A percentile compares a stretch with the other conserved stretches of the same genome.
These are phyloP conservation scores for Cercospora berteroae DNA, from an alignment of 2,329 filamentous ascomycete species.

Conservation along the genomic window DNA sequence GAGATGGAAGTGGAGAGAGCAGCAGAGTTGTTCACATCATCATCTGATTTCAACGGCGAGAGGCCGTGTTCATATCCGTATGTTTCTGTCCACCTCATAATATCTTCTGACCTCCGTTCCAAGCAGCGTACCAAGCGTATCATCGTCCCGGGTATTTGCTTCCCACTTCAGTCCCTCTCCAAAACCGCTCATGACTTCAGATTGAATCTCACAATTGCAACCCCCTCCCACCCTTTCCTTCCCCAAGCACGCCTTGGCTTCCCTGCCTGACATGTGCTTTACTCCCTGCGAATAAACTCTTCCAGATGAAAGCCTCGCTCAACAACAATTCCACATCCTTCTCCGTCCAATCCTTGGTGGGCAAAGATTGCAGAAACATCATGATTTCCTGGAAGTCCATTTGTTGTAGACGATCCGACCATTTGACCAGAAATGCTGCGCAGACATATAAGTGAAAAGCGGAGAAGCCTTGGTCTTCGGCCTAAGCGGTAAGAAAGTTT, in stretches of 20 bases:
- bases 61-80: neutral
- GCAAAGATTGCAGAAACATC: conserved; percentile 97
- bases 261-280: conserved; percentile 69
- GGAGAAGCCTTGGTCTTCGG: conserved; percentile 97
- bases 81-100: neutral
- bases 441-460: conserved; percentile 98
- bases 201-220: conserved; percentile 4
- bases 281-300: conserved; percentile 92
- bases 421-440: conserved; percentile 95
- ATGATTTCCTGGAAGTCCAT: conserved; percentile 99
- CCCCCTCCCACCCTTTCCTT: conserved; percentile 17
- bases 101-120: too few relatives aligned
- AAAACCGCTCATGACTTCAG: too few relatives aligned
- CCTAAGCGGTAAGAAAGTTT: conserved; percentile 52
- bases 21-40: neutral
- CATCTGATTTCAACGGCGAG: neutral
- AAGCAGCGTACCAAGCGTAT: neutral
- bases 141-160: neutral
- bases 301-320: conserved; percentile 98
- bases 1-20: neutral
- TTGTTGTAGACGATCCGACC: conserved; percentile 89
- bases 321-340: conserved; percentile 96
- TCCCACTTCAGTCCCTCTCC: too few relatives aligned
- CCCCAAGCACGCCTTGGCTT: conserved; percentile 12
- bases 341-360: conserved; percentile 91